These are phyloP conservation scores for Gnaphalium uliginosum DNA, from an alignment of 129 eudicot species.

Conservation along the genomic window DNA sequence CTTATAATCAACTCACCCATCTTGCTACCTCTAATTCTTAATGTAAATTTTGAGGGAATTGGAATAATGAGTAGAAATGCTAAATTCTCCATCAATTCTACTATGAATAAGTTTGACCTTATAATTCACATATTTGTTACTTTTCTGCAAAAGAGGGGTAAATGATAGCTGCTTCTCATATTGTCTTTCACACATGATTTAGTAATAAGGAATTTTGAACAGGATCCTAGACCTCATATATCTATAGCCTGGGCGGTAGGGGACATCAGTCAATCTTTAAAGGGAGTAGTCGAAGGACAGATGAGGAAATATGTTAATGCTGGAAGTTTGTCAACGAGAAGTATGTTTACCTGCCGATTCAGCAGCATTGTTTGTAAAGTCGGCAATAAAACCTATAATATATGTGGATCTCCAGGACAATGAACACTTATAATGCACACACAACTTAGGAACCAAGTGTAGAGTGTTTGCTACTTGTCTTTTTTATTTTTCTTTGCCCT, in stretches of 20 bases:
- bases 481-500: no score
- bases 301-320: constrained; percentile 37
- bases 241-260: constrained; percentile 86
- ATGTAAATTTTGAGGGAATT: no score
- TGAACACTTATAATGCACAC: neutral
- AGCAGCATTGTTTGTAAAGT: constrained; percentile 66
- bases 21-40: no score
- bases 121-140: neutral
- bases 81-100: neutral
- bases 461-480: neutral
- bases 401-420: constrained; percentile 61
- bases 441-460: neutral
- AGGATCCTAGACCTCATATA: constrained; percentile 93
- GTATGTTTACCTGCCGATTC: constrained; percentile 63
- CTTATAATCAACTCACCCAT: no score
- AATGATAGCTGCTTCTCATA: neutral
- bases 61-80: no score
- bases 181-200: neutral
- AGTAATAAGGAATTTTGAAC: constrained; percentile 5
- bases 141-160: neutral
- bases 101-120: constrained; percentile 1
- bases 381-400: constrained; percentile 58
- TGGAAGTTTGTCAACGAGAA: constrained; percentile 41
- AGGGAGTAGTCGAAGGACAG: constrained; percentile 60
- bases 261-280: constrained; percentile 55